phyloP scores from a whole-genome alignment of 2,329 filamentous ascomycete genomes.

The Stemphylium beticola region DNA sequence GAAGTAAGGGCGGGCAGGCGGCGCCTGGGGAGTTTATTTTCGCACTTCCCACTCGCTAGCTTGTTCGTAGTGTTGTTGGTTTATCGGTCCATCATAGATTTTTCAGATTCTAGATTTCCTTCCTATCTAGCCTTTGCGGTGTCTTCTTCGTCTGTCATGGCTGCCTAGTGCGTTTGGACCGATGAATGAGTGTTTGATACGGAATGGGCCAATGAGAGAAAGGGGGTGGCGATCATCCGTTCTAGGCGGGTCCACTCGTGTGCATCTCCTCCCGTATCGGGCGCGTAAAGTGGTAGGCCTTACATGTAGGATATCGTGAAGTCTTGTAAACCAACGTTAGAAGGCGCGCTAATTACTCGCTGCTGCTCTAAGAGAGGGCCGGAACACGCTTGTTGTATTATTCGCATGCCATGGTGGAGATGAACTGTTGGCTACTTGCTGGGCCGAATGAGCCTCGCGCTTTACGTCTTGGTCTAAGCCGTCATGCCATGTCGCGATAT shows the following conservation, averaged over 20 bases:
- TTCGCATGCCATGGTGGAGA: too few relatives aligned
- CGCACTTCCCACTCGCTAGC: too few relatives aligned
- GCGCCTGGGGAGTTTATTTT: too few relatives aligned
- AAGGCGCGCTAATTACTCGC: background rate
- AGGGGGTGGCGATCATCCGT: background rate
- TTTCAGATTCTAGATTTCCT: background rate
- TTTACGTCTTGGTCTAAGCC: too few relatives aligned
- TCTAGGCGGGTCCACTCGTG: background rate
- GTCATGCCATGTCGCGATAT: too few relatives aligned
- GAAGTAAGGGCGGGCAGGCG: too few relatives aligned
- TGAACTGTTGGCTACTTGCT: too few relatives aligned
- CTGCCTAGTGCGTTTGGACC: background rate
- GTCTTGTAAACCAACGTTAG: background rate
- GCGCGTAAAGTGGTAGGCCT: conserved; percentile 2
- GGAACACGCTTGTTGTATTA: too few relatives aligned
- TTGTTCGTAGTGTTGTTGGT: too few relatives aligned
- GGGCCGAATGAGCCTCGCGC: too few relatives aligned
- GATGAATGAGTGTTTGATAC: background rate
- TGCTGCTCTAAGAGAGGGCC: too few relatives aligned
- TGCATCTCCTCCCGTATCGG: background rate
- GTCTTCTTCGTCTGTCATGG: background rate
- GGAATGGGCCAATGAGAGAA: background rate
- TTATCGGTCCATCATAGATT: too few relatives aligned
- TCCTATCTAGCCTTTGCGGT: background rate
- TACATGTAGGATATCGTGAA: background rate